Evolutionary conservation across 257 asterid genomes (phyloP).

Genomic region (Forsythia suspensa): DNA sequence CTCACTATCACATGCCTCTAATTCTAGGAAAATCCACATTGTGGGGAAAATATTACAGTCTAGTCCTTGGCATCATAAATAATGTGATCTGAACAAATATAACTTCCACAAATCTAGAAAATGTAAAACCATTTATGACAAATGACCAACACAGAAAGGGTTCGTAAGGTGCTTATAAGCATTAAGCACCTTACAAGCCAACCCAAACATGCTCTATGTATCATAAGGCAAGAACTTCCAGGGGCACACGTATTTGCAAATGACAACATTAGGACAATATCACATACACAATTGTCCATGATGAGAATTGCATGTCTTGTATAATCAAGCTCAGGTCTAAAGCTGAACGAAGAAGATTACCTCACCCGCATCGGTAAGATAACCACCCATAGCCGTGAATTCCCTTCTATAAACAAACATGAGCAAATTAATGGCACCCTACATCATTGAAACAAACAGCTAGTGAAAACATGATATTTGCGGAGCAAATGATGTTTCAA

Average conservation of each 20-base stretch:
- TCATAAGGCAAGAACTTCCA: background rate
- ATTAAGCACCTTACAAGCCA: background rate
- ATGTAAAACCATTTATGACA: background rate
- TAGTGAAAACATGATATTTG: constrained; percentile 15
- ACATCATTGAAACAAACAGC: constrained; percentile 29
- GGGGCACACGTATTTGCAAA: background rate
- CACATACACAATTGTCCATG: background rate
- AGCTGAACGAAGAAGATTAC: constrained; percentile 48
- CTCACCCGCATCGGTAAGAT: constrained; percentile 98
- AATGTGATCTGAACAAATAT: background rate
- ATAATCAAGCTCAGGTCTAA: background rate
- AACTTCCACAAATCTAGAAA: background rate
- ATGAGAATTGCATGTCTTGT: constrained; percentile 16
- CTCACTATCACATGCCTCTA: background rate
- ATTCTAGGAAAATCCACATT: background rate
- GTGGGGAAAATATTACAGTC: background rate
- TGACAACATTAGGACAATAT: constrained; percentile 10
- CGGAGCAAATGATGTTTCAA: constrained; percentile 1
- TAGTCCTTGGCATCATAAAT: background rate
- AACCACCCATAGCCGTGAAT: constrained; percentile 94
- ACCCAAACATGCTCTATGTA: background rate
- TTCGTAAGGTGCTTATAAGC: too few relatives aligned
- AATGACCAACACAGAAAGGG: too few relatives aligned
- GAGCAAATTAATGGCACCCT: constrained; percentile 98
- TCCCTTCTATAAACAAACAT: constrained; percentile 83